Evolutionary conservation across 2,329 filamentous ascomycete species (phyloP), one percentile per base, ranked within the genome.

Genomic region (Penicillium polonicum): DNA sequence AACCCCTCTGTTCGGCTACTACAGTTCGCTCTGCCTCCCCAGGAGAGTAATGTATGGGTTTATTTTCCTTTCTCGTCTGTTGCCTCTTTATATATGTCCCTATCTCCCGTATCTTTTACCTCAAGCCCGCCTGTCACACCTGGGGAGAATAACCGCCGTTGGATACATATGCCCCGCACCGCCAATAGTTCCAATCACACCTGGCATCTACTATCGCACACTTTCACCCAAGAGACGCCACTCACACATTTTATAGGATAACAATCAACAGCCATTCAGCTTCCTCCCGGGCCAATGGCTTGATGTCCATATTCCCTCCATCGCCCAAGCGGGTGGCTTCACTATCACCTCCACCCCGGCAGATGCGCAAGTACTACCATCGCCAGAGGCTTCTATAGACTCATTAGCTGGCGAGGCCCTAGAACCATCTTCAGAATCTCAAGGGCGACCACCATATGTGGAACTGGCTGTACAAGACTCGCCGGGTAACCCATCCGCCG

Each of bases 211-310:
- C 21, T 36, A 36, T 52, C 50, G 33, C 23, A 27, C 19, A 46
- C 21, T 10, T 38, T 6, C 13, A 50, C 7, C n/a, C 19, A 13
- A 17, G 3, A 31, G 15, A 2, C 5, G 25, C 2, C 9, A 36
- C 49, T 59, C 48, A 63, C 39, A 25, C 12, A 9, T 12, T 15
- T 13, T n/a, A 21, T 48, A 71, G 69, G 41, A 62, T 25, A 61
- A 58, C 27, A 60, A 67, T 62, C 63, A 65, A 53, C 68, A 71
- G 56, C 60, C 68, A 58, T 70, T 75, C 43, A 73, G 89, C 82
- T 95, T 94, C 75, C 80, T 86, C 6, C 85, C 92, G 5, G 92
- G 92, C 53, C 92, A 96, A 79, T 96, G 91, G 90, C 82, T 96
- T 55, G 92, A 96, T 72, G 87, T 91, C 7, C 88, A 89, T 71